These are phyloP conservation scores for Macadamia tetraphylla DNA, from an alignment of 164 flowering plant genomes.

Conservation along the genomic window DNA sequence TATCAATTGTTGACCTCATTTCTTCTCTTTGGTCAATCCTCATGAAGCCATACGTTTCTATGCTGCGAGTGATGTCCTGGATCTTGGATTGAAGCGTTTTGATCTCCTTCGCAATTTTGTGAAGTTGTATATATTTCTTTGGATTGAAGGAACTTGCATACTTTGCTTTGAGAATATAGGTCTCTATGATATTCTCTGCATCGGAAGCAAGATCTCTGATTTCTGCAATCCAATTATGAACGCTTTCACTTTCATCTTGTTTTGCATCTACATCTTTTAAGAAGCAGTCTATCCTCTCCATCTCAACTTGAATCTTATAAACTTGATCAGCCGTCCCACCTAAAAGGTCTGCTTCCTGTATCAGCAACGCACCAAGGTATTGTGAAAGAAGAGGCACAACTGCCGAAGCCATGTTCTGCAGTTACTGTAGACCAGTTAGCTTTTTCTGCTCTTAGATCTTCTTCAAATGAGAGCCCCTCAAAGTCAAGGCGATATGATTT, in stretches of 20 bases:
- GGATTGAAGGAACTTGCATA: no score
- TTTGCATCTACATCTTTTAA: neutral
- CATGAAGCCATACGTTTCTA: neutral
- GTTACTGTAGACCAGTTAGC: no score
- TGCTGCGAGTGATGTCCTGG: neutral
- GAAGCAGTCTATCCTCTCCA: neutral
- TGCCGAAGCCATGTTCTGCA: neutral
- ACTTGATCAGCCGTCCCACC: neutral
- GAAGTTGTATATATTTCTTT: no score
- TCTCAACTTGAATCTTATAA: neutral
- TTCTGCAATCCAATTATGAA: neutral
- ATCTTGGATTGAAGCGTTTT: neutral
- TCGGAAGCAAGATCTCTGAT: constrained; percentile 5
- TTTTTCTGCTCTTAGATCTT: no score
- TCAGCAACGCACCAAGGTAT: neutral
- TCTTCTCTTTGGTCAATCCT: neutral
- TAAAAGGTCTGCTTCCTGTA: neutral
- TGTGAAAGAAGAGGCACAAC: neutral
- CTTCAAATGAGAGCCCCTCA: no score
- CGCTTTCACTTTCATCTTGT: neutral
- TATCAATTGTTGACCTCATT: neutral
- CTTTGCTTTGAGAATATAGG: neutral
- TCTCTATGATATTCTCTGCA: constrained; percentile 2
- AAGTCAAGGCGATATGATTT: no score
- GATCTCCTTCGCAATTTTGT: neutral